Conservation (phyloP, 2,329 filamentous ascomycete genomes). For the Penicillium brasilianum region DNA sequence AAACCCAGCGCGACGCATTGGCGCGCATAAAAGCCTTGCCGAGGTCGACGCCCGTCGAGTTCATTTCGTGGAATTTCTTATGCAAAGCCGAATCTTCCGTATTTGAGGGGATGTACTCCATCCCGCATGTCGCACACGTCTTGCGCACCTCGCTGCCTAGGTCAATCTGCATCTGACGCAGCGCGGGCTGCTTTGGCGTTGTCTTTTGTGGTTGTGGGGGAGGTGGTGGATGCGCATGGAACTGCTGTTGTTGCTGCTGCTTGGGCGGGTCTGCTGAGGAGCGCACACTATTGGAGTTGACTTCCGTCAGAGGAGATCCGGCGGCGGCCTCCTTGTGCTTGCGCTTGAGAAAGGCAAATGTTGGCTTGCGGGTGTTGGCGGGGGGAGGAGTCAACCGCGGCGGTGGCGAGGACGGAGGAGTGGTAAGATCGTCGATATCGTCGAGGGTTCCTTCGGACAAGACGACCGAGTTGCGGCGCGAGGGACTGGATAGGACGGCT, state of each 20-base stretch:
- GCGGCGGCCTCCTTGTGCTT: slow-evolving; percentile 44
- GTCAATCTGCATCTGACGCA: slow-evolving; percentile 67
- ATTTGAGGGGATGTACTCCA: slow-evolving; percentile 69
- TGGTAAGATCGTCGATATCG: slow-evolving; percentile 49
- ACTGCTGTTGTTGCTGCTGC: slow-evolving; percentile 35
- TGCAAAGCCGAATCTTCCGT: slow-evolving; percentile 66
- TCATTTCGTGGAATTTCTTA: slow-evolving; percentile 67
- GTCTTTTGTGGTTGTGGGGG: slow-evolving; percentile 22
- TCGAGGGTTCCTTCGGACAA: slow-evolving; percentile 51
- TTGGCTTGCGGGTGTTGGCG: slow-evolving; percentile 53
- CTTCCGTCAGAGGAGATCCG: slow-evolving; percentile 50
- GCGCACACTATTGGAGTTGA: slow-evolving; percentile 51
- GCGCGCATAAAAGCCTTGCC: slow-evolving; percentile 62
- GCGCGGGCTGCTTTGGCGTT: slow-evolving; percentile 36
- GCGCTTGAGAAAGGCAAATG: slow-evolving; percentile 57
- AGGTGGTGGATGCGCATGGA: neutral
- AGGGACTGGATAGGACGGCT: slow-evolving; percentile 52
- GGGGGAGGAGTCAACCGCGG: slow-evolving; percentile 50
- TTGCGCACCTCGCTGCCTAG: slow-evolving; percentile 61
- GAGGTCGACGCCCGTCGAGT: slow-evolving; percentile 65
- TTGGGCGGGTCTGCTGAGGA: slow-evolving; percentile 46
- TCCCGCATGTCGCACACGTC: slow-evolving; percentile 65
- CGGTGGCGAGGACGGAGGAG: slow-evolving; percentile 60
- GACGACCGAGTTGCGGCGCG: slow-evolving; percentile 52
- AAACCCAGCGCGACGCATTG: slow-evolving; percentile 57